Evolutionary conservation across 2,329 filamentous ascomycete genomes (phyloP), one percentile per base, ranked within the genome.

Genomic region (Colletotrichum sublineola): DNA sequence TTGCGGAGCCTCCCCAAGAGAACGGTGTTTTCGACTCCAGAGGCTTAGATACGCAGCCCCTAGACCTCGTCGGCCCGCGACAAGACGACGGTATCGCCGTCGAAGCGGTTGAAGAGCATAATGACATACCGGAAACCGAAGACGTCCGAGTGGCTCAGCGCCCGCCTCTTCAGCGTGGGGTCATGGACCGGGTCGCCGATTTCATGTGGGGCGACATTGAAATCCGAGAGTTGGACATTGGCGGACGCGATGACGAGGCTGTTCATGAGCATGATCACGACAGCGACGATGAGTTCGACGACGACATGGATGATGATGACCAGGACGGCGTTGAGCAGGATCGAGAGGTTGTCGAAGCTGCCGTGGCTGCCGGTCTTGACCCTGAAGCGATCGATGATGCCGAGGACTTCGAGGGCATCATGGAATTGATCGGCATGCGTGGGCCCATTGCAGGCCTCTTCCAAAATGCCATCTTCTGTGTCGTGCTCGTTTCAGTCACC

Each of bases 381-480:
- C 88, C 90, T 66, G 92, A 94, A 76, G 92, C 91, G 12, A 88
- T 94, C 53, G 93, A 95, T 55, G 93, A 98, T 76, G 93, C 93
- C 12, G 96, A 99, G 82, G 96, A 99, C 78, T 90, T 99, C 20
- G 96, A 99, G 80, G 96, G 96, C 0, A 94, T 99, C 64, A 91
- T 99, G 85, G 96, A 99, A 80, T 89, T 99, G 20, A 93, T 99
- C 71, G 96, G 96, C 48, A 97, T 99, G 93, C 94, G 97, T 78
- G 96, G 96, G 0, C 96, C 96, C 0, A 87, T 99, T 3, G 92
- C 93, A 18, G 95, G 94, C 3, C 88, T 99, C 7, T 91, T 98
- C 76, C 96, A 99, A 78, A 99, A 99, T 76, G 95, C 94, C 67
- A 91, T 98, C 20, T 99, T 99, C 81, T 97, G 96, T 79, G 92